Evolutionary conservation across 805 yeast genomes (phyloP).

Genomic region (Pichia eremophila): DNA sequence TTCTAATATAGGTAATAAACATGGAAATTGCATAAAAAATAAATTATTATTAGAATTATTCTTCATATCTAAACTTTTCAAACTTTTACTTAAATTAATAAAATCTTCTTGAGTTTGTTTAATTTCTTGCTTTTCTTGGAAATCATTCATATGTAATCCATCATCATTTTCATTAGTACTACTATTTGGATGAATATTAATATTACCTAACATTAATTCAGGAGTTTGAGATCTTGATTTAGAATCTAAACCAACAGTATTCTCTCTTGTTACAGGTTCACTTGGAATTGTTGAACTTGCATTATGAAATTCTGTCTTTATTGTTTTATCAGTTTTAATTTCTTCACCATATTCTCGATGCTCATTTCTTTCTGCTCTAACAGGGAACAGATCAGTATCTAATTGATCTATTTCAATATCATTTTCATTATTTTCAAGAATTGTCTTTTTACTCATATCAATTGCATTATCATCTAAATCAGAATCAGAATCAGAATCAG

Average conservation of each 20-base stretch:
- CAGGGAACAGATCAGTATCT: conserved; percentile 58
- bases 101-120: conserved; percentile 31
- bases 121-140: conserved; percentile 29
- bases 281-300: conserved; percentile 17
- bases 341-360: conserved; percentile 30
- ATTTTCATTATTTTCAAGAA: conserved; percentile 2
- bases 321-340: conserved; percentile 22
- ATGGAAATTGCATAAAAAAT: conserved; percentile 25
- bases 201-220: conserved; percentile 4
- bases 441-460: conserved; percentile 5
- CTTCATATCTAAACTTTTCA: conserved; percentile 9
- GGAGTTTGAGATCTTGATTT: background rate
- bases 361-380: conserved; percentile 52
- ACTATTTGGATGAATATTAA: no score
- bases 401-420: conserved; percentile 27
- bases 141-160: conserved; percentile 16
- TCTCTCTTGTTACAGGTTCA: conserved; percentile 18
- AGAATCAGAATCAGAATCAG: conserved; percentile 12
- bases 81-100: conserved; percentile 10
- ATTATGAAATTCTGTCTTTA: conserved; percentile 25
- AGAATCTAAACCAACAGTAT: conserved; percentile 9
- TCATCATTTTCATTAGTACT: conserved; percentile 3
- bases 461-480: conserved; percentile 28
- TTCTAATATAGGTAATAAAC: conserved; percentile 18
- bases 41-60: conserved; percentile 5